Evolutionary conservation across 2,329 filamentous ascomycete species (phyloP), one percentile per base, ranked within the genome.

Genomic region (Aciculosporium take): DNA sequence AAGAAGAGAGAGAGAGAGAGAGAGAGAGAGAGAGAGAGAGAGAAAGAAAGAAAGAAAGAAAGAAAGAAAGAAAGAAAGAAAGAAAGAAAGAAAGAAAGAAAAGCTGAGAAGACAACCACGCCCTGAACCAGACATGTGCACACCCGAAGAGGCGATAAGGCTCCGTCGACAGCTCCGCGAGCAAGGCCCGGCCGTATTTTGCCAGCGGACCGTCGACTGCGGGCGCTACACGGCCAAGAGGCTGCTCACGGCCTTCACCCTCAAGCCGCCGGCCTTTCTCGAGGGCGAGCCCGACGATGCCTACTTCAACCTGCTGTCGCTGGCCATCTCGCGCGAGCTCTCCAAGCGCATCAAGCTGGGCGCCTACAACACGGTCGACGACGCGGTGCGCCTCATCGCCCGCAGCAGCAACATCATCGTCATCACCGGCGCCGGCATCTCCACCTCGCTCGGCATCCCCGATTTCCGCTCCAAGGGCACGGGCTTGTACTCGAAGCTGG

Each of bases 391-490:
- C 12, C 68, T 98, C 39, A 71, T 98, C 33, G 69, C 76, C 51
- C 72, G 74, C 45, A 77, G 80, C 43, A 75, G 75, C 50, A 94
- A 94, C 59, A 88, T 98, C 58, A 76, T 98, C 54, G 83, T 96
- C 49, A 75, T 98, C 50, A 96, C 91, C 1, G 91, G 91, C 39
- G 91, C 91, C 15, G 91, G 91, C 50, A 96, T 98, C 51, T 95
- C 88, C 21, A 98, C 91, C 1, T 94, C 86, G 39, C 76, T 98
- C 17, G 91, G 91, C 46, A 96, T 98, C 45, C 91, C 91, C 4
- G 91, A 98, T 60, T 98, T 98, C 56, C 81, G 91, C 49, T 95
- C 88, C 40, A 91, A 91, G 60, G 83, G 85, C 54, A 94, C 81
- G 1, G 89, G 89, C 38, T 80, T 96, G 42, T 96, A 96, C 63